Base-by-base conservation (phyloP, 495 filamentous ascomycete species). In the Rusavskia elegans region DNA sequence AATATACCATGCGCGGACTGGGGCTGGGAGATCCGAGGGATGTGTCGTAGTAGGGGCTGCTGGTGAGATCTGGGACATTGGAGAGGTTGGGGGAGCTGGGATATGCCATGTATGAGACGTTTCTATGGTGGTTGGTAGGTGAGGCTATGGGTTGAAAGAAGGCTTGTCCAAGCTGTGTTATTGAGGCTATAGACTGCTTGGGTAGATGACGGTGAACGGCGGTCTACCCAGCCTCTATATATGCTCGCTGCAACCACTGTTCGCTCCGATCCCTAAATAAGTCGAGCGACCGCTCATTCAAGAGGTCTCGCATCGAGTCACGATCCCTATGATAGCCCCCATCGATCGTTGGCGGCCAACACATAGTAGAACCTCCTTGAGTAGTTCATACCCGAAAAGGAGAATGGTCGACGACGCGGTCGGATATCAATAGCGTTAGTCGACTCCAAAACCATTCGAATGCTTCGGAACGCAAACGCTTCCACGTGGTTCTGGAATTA, bases 1-100 rank as follows among this genome's bases (percentile, higher is more conserved):
- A n/a, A 48, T 52, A 36, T 48, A 61, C 59, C 51, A 61, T 50
- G 20, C 57, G 57, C n/a, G 59, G 56, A 40, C 53, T 54, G n/a
- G 59, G 57, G 38, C 59, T 61, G 30, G 59, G 53, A 40, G 32
- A 35, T 11, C 57, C 57, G 19, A 54, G 54, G 35, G 59, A 59
- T 21, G 49, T 51, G 20, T 59, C 51, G 45, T 59, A 56, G 52
- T 59, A 61, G 30, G 51, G 32, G 40, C 48, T 59, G 45, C 53
- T 39, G 30, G 54, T 46, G 38, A 61, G 48, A n/a, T 61, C 59
- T 0, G 59, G 57, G 13, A 59, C 52, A 42, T 53, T 55, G 39
- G 39, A 42, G 39, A 42, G 39, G 39, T 20, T 17, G 20, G 39
- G 39, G 39, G 39, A 42, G 10, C 9, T 35, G 6, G 39, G 20